These are phyloP conservation scores for Fraxinus floribunda DNA, from an alignment of 305 asterid genomes.

Conservation along the genomic window DNA sequence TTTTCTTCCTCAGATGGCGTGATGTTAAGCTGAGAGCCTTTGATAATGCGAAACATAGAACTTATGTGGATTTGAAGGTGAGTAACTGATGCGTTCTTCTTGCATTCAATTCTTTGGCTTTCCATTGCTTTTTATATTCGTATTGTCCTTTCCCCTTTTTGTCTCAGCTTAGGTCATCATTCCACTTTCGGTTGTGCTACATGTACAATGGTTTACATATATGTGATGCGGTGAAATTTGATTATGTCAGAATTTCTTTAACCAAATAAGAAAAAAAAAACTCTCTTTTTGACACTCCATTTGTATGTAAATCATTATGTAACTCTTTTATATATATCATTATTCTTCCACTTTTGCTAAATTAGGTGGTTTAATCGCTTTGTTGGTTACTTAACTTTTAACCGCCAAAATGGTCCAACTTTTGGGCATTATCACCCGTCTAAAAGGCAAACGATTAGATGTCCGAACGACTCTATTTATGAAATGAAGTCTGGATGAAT, in stretches of 20 bases:
- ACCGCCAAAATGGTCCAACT: not conserved
- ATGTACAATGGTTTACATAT: too few relatives aligned
- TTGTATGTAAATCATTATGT: too few relatives aligned
- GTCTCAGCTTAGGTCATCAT: not conserved
- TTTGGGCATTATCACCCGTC: not conserved
- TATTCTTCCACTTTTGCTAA: not conserved
- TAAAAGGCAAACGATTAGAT: not conserved
- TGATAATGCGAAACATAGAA: conserved; percentile 77
- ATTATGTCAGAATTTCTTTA: too few relatives aligned
- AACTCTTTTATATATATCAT: too few relatives aligned
- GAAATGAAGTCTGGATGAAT: not conserved
- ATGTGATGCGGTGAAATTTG: too few relatives aligned
- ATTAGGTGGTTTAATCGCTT: not conserved
- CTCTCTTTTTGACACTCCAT: too few relatives aligned
- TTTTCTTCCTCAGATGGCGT: conserved; percentile 71
- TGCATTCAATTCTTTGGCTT: not conserved
- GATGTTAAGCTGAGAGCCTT: conserved; percentile 90
- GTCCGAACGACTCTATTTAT: not conserved
- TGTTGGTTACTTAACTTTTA: not conserved
- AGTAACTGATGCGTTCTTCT: conserved; percentile 3
- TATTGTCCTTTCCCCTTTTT: not conserved
- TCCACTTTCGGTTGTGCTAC: too few relatives aligned
- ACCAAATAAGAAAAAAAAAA: too few relatives aligned
- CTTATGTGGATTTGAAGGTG: conserved; percentile 95
- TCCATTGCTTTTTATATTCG: not conserved